Evolutionary conservation across 2,329 filamentous ascomycete genomes (phyloP).

Genomic region (Tolypocladium pustulatum): DNA sequence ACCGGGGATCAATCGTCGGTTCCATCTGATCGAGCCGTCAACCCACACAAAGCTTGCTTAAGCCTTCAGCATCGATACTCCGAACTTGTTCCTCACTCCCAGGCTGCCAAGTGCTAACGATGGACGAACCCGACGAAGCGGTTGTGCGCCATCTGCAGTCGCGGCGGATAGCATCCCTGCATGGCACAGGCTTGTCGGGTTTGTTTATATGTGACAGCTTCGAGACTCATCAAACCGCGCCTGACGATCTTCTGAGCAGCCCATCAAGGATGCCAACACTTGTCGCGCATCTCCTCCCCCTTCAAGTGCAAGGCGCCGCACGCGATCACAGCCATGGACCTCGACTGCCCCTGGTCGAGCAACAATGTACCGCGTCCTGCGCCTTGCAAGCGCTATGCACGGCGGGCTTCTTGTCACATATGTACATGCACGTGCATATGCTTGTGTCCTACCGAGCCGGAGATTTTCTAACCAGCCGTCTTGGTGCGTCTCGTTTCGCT

Average conservation of each 20-base stretch:
- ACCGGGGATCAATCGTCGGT: background rate
- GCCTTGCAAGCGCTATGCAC: background rate
- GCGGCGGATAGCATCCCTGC: background rate
- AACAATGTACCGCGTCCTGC: background rate
- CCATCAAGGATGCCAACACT: background rate
- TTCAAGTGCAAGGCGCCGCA: background rate
- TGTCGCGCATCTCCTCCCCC: background rate
- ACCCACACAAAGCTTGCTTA: background rate
- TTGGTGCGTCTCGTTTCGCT: background rate
- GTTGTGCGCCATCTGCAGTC: background rate
- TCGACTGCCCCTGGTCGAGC: background rate
- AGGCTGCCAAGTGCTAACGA: background rate
- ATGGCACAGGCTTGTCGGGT: background rate
- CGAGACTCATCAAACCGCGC: background rate
- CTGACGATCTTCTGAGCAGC: background rate
- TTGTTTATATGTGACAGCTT: background rate
- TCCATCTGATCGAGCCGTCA: background rate
- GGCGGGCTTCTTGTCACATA: background rate
- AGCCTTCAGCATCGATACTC: background rate
- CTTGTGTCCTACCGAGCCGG: background rate
- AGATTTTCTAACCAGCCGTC: background rate
- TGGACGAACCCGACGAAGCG: background rate
- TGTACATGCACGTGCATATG: background rate
- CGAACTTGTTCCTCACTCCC: background rate
- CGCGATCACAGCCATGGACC: background rate